Base-by-base conservation (phyloP, 352 stramenopile species). In the Pythium phragmitis region DNA sequence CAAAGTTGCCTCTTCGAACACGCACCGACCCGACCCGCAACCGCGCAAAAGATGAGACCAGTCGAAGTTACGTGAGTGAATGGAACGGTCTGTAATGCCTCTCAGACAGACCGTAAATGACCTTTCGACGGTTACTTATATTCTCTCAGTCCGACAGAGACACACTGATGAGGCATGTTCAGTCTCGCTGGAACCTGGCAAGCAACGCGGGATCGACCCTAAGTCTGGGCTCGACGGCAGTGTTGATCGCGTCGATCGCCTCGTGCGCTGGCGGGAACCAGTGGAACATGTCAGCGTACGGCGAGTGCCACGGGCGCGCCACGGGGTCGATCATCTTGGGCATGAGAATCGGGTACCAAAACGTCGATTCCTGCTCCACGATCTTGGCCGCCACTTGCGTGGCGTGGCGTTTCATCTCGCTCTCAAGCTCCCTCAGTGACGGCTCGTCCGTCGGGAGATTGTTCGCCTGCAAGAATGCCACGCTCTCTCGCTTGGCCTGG, bases 311-410 rank as follows among this genome's bases (percentile, higher is more conserved):
- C 23, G 23, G 47, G 23, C 23, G 47, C 9, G 23, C 47, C 12
- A 8, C 14, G 26, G 28, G 4, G 47, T 53, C n/a, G 47, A 53
- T 53, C 51, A 58, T 58, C 19, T 58, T 58, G 51, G 51, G 34
- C 34, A 48, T 47, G 33, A 17, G 23, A 19, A 58, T 58, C 5
- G 51, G 51, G 7, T 16, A 43, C 51, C 51, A 58, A 16, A 43
- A 34, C 7, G 19, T 37, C 34, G 34, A 39, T 39, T 39, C 37
- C 26, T 11, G 17, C 17, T 19, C 46, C 34, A 12, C 9, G 23
- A 33, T 19, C 34, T 43, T 43, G 11, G 33, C 17, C 16, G 13
- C 47, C 5, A 37, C 51, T 19, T 58, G 34, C 3, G 21, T 47
- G 14, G 36, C 37, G 6, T 58, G 51, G 17, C 16, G n/a, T n/a